A percentile compares a stretch with the other conserved stretches of the same genome.
phyloP scores from a whole-genome alignment of 805 yeast genomes.

The Cyberlindnera nakhonratchasimensis region DNA sequence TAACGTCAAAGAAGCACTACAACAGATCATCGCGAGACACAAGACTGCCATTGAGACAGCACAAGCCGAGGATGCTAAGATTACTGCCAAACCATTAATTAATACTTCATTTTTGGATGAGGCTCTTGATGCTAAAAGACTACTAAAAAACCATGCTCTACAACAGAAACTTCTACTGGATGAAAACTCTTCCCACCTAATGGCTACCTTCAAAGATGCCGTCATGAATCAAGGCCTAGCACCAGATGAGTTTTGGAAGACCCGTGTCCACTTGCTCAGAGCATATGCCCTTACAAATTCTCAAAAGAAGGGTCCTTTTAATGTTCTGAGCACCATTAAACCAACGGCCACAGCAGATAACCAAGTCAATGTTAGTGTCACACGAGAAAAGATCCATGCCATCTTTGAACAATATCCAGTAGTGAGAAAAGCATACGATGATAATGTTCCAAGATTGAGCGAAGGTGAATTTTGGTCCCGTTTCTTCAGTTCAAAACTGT shows the following conservation, averaged over 20 bases:
- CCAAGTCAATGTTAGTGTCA: constrained; percentile 87
- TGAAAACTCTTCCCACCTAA: constrained; percentile 50
- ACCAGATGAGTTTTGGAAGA: constrained; percentile 83
- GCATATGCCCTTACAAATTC: constrained; percentile 82
- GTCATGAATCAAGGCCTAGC: constrained; percentile 76
- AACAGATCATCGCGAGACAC: constrained; percentile 64
- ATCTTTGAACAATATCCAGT: constrained; percentile 92
- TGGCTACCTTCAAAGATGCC: constrained; percentile 80
- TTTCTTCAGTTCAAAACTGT: constrained; percentile 86
- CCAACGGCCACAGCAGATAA: constrained; percentile 93
- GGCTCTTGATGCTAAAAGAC: constrained; percentile 50
- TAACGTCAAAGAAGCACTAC: constrained; percentile 61
- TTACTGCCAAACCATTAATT: constrained; percentile 30
- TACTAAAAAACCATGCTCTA: constrained; percentile 67
- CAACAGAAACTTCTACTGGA: constrained; percentile 76
- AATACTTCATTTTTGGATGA: constrained; percentile 38
- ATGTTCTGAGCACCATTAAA: constrained; percentile 87
- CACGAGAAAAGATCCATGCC: constrained; percentile 84
- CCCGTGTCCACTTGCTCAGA: constrained; percentile 72
- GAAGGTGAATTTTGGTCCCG: constrained; percentile 97
- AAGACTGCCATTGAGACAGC: constrained; percentile 35
- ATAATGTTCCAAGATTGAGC: constrained; percentile 80
- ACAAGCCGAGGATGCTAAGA: constrained; percentile 19
- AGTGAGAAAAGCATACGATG: constrained; percentile 83
- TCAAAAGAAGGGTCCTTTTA: constrained; percentile 90